These are phyloP conservation scores for Hypomontagnella submonticulosa DNA, from an alignment of 495 filamentous ascomycete species.

Conservation along the genomic window DNA sequence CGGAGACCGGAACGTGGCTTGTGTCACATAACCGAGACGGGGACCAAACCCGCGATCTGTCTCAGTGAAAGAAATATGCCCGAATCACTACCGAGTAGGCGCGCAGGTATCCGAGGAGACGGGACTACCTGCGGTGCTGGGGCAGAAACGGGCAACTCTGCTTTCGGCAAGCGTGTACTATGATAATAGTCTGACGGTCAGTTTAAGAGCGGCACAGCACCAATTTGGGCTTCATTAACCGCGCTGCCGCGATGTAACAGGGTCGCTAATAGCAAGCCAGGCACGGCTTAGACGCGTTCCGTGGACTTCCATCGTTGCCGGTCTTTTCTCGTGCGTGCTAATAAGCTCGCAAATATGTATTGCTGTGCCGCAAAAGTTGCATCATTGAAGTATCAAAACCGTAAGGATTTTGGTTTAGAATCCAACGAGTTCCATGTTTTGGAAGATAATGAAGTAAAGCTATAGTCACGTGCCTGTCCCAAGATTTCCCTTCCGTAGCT, in stretches of 20 bases:
- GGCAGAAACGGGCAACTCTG: constrained; percentile 9
- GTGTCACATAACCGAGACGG: constrained; percentile 20
- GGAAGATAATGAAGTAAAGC: neutral
- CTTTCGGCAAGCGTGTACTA: neutral
- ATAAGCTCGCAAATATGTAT: constrained; percentile 9
- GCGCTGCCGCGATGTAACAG: constrained; percentile 37
- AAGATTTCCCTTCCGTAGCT: no score
- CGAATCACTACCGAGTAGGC: constrained; percentile 13
- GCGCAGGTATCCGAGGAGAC: constrained; percentile 2
- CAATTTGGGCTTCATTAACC: constrained; percentile 24
- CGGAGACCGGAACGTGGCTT: constrained; percentile 16
- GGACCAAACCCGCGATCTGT: constrained; percentile 16
- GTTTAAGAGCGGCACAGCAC: constrained; percentile 34
- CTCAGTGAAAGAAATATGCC: constrained; percentile 18
- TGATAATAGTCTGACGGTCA: neutral
- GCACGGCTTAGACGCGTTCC: neutral
- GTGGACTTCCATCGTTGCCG: neutral
- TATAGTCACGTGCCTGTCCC: no score
- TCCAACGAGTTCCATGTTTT: constrained; percentile 28
- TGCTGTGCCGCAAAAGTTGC: constrained; percentile 39
- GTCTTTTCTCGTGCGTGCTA: constrained; percentile 4
- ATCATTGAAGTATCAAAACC: constrained; percentile 34
- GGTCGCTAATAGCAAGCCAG: constrained; percentile 6
- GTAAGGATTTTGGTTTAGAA: constrained; percentile 35
- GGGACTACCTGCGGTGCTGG: constrained; percentile 2